A percentile compares a stretch with the other conserved stretches of the same genome.
Evolutionary conservation across 768 basidiomycete species (phyloP).

Genomic region (Suillus tomentosus): DNA sequence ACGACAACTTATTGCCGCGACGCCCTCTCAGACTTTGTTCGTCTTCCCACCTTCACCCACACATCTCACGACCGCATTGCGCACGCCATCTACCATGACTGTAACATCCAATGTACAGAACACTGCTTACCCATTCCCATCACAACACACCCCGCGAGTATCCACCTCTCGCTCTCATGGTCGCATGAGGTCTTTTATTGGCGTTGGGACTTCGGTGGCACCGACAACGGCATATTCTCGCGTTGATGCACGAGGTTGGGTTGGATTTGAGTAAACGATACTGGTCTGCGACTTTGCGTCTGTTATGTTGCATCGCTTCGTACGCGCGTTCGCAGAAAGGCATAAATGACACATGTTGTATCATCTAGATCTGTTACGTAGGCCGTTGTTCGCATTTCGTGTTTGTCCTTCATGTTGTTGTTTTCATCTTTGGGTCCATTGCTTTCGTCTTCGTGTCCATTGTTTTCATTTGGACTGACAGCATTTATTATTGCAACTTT

Average conservation of each 20-base stretch:
- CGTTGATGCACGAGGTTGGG: constrained; percentile 82
- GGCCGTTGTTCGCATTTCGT: constrained; percentile 25
- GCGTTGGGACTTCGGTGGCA: constrained; percentile 63
- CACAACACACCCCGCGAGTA: constrained; percentile 65
- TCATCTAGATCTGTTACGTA: constrained; percentile 13
- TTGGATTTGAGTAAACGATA: constrained; percentile 49
- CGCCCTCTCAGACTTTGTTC: constrained; percentile 83
- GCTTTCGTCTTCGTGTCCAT: constrained; percentile 20
- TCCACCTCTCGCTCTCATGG: constrained; percentile 68
- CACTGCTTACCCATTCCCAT: constrained; percentile 55
- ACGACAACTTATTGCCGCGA: constrained; percentile 34
- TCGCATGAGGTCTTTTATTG: constrained; percentile 74
- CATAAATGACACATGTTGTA: constrained; percentile 9
- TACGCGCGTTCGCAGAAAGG: constrained; percentile 15
- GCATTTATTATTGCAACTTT: constrained; percentile 26
- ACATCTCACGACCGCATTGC: constrained; percentile 47
- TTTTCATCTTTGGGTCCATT: constrained; percentile 28
- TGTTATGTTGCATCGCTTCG: constrained; percentile 13
- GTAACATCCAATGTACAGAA: constrained; percentile 61
- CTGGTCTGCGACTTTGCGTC: constrained; percentile 4
- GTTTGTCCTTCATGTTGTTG: constrained; percentile 18
- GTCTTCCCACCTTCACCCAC: constrained; percentile 83
- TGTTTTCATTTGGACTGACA: constrained; percentile 19
- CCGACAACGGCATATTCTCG: constrained; percentile 83
- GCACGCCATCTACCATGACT: constrained; percentile 81